Conservation (phyloP, 2,329 filamentous ascomycete genomes). For the Kalmusia sp. region DNA sequence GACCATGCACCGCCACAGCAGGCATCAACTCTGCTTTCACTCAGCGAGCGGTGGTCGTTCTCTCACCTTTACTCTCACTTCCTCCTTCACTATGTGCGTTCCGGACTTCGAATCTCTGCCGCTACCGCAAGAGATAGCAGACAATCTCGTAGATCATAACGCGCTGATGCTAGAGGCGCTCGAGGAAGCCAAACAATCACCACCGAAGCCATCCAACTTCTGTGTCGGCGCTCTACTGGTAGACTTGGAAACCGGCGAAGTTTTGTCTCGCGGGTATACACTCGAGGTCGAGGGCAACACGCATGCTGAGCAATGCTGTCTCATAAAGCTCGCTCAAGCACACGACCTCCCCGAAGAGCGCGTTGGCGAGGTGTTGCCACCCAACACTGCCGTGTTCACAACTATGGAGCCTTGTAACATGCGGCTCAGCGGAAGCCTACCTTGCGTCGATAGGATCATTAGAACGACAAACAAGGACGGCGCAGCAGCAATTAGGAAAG, state of each 20-base stretch:
- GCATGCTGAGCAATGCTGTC: slow-evolving; percentile 92
- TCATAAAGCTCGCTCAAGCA: slow-evolving; percentile 69
- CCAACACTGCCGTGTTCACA: slow-evolving; percentile 76
- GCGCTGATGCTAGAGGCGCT: slow-evolving; percentile 75
- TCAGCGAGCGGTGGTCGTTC: not conserved
- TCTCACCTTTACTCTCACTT: slow-evolving; percentile 13
- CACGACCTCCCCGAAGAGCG: slow-evolving; percentile 58
- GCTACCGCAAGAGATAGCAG: slow-evolving; percentile 8
- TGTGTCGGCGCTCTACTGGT: slow-evolving; percentile 92
- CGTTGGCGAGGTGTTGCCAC: slow-evolving; percentile 60
- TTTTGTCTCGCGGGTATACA: slow-evolving; percentile 86
- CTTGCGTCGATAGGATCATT: slow-evolving; percentile 82
- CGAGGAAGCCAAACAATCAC: slow-evolving; percentile 76
- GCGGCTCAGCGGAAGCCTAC: slow-evolving; percentile 74
- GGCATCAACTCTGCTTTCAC: slow-evolving; percentile 6
- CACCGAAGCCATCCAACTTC: slow-evolving; percentile 89
- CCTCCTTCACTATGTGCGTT: slow-evolving; percentile 23
- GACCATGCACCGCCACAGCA: slow-evolving; percentile 20
- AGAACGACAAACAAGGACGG: slow-evolving; percentile 52
- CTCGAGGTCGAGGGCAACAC: slow-evolving; percentile 92
- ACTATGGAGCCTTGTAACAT: slow-evolving; percentile 88
- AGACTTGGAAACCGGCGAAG: slow-evolving; percentile 59
- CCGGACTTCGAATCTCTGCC: not conserved
- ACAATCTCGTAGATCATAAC: slow-evolving; percentile 36
- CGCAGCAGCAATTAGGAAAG: slow-evolving; percentile 69